Base-by-base conservation (phyloP, 352 stramenopile genomes). In the Pythium plurisporium region DNA sequence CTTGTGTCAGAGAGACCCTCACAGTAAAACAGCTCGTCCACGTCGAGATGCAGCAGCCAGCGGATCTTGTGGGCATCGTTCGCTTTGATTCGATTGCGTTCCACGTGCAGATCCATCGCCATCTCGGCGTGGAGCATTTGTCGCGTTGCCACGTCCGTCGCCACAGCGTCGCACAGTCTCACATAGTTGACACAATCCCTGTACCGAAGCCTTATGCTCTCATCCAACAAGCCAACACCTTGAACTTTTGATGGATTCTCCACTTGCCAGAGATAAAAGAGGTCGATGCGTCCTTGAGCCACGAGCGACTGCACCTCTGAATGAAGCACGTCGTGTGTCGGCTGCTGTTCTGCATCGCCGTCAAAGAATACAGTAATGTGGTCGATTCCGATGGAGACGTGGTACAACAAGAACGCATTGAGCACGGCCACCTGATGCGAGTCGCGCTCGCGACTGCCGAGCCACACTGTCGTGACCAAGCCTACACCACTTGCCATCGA, bases 391-490 rank as follows among this genome's bases (percentile, higher is more conserved):
- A 76, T 68, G 14, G 38, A 20, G 12, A 67, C 45, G 34, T 79
- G 71, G 45, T 79, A 76, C 25, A 79, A 37, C 26, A 79, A 29
- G 36, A 79, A 79, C 14, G 62, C 47, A 23, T 52, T 70, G 30
- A 79, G 55, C 30, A 73, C 65, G 12, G 66, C 38, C 12, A 67
- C 45, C 5, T 70, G 62, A 8, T 62, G 66, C 14, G 25, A 22
- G n/a, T 41, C 29, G 11, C n/a, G 25, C 26, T 38, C 30, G n/a
- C 29, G 20, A 10, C 37, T 30, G 45, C 30, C 27, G 8, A 79
- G 49, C 70, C 70, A 79, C 44, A 46, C 70, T 11, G 70, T 79
- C 46, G 70, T 76, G 60, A 76, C 67, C 53, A 79, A 54, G 33
- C 64, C 67, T 15, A 79, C 42, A 38, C 47, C 37, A 25, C 62